These are phyloP conservation scores for Colletotrichum sp. DNA, from an alignment of 2,329 filamentous ascomycete genomes.

Conservation along the genomic window DNA sequence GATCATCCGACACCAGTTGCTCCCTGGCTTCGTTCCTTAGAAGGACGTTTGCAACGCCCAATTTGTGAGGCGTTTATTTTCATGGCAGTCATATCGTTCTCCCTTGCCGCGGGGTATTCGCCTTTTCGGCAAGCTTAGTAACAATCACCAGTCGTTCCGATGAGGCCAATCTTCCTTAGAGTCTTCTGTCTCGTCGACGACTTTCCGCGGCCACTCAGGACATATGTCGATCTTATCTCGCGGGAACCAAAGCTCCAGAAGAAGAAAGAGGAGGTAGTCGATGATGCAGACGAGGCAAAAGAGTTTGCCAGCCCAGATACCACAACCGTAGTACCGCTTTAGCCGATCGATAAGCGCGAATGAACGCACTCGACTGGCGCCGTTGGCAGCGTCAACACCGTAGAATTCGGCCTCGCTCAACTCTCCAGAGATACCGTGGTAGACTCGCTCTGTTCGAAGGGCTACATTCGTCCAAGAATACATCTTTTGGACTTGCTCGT, in stretches of 20 bases:
- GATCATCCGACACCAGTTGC: not conserved
- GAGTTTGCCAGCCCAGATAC: constrained; percentile 97
- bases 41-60: not conserved
- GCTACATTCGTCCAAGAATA: constrained; percentile 99
- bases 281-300: constrained; percentile 95
- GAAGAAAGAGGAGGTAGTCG: constrained; percentile 89
- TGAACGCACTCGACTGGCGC: constrained; percentile 77
- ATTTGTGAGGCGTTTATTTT: not conserved
- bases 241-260: constrained; percentile 87
- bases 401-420: constrained; percentile 89
- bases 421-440: constrained; percentile 89
- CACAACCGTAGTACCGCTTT: constrained; percentile 97
- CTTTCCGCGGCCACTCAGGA: constrained; percentile 89
- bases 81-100: not conserved
- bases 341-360: constrained; percentile 93
- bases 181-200: constrained; percentile 29
- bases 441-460: constrained; percentile 90
- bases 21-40: not conserved
- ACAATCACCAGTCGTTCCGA: not conserved
- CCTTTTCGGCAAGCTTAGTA: not conserved
- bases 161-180: constrained; percentile 10
- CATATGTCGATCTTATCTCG: constrained; percentile 87
- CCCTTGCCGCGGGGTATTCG: not conserved
- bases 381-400: constrained; percentile 74
- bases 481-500: constrained; percentile 97